phyloP scores from a whole-genome alignment of 2,329 filamentous ascomycete species.

The Colletotrichum scovillei region DNA sequence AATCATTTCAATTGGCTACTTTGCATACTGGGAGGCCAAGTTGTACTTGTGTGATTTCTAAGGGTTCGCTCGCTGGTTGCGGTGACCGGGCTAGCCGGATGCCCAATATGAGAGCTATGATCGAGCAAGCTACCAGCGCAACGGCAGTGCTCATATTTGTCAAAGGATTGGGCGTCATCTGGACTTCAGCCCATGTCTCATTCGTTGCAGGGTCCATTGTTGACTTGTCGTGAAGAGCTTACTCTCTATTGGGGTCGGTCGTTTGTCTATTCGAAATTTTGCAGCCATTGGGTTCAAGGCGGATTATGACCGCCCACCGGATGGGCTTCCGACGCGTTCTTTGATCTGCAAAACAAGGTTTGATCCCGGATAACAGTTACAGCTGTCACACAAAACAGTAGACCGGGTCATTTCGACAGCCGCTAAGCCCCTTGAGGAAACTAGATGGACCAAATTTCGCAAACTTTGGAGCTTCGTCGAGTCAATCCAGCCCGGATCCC shows the following conservation, averaged over 20 bases:
- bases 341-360: not conserved
- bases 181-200: not conserved
- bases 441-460: slow-evolving; percentile 19
- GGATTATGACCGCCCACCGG: not conserved
- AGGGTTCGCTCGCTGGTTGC: not conserved
- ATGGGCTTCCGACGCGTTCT: not conserved
- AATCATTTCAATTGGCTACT: not conserved
- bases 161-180: not conserved
- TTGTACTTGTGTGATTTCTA: slow-evolving; percentile 15
- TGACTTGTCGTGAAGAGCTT: too few species aligned
- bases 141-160: not conserved
- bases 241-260: not conserved
- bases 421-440: slow-evolving; percentile 19
- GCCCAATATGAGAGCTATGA: not conserved
- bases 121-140: not conserved
- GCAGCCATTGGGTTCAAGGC: not conserved
- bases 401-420: not conserved
- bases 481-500: not conserved
- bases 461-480: not conserved
- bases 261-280: not conserved
- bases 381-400: not conserved
- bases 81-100: not conserved
- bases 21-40: not conserved
- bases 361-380: not conserved
- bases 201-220: not conserved